Evolutionary conservation across 2,329 filamentous ascomycete genomes (phyloP).

Genomic region (Calonectria hawksworthii): DNA sequence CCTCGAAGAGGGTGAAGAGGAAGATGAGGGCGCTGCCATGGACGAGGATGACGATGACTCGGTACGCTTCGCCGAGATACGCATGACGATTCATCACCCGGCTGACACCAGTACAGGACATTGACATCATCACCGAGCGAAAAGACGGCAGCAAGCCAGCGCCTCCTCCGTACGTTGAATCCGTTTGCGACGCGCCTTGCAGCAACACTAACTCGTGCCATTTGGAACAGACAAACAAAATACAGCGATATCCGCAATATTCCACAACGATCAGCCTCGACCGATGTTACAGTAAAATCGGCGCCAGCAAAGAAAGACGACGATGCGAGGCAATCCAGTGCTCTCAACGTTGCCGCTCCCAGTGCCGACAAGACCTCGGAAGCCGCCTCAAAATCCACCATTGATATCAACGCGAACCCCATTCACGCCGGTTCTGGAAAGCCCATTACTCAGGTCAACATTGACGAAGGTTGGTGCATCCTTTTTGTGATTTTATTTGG

Average conservation of each 20-base stretch:
- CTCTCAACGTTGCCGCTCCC: conserved; percentile 51
- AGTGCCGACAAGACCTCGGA: conserved; percentile 70
- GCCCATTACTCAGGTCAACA: conserved; percentile 81
- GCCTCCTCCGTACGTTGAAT: conserved; percentile 66
- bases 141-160: conserved; percentile 74
- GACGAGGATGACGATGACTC: conserved; percentile 70
- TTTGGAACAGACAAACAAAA: conserved; percentile 64
- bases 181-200: conserved; percentile 16
- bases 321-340: conserved; percentile 48
- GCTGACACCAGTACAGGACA: conserved; percentile 61
- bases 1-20: conserved; percentile 75
- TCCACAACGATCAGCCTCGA: conserved; percentile 70
- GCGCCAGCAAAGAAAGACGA: conserved; percentile 63
- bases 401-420: conserved; percentile 88
- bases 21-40: conserved; percentile 72
- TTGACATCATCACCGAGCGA: conserved; percentile 77
- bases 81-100: background rate
- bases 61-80: conserved; percentile 31
- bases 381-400: conserved; percentile 82
- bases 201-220: conserved; percentile 20
- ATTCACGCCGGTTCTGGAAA: conserved; percentile 85
- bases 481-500: too few relatives aligned
- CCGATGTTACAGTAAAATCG: conserved; percentile 63
- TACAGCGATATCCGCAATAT: conserved; percentile 78
- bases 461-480: conserved; percentile 70